These are phyloP conservation scores for Ophiostoma piceae DNA, from an alignment of 2,329 filamentous ascomycete genomes.

Conservation along the genomic window DNA sequence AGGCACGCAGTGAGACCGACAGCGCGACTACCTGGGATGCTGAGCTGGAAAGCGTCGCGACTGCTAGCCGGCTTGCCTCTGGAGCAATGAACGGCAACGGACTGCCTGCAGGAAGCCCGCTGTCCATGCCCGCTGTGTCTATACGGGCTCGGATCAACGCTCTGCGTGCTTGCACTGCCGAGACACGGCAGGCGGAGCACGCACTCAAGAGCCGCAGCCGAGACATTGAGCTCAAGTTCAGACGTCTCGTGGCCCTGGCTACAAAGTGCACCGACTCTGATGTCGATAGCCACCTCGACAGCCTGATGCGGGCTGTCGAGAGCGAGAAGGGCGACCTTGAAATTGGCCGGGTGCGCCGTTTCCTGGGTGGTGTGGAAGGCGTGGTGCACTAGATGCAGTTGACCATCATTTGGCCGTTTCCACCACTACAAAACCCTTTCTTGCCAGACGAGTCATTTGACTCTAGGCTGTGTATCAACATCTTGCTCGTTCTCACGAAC, in stretches of 20 bases:
- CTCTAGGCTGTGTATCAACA: constrained; percentile 1
- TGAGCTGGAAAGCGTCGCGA: constrained; percentile 45
- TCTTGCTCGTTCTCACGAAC: not conserved
- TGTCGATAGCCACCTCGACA: constrained; percentile 75
- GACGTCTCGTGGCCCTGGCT: constrained; percentile 80
- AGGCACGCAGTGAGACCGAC: constrained; percentile 39
- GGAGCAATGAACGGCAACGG: constrained; percentile 34
- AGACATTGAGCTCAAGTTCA: constrained; percentile 81
- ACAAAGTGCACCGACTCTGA: constrained; percentile 71
- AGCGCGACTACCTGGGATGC: constrained; percentile 50
- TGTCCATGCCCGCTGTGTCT: constrained; percentile 59
- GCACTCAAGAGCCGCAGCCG: constrained; percentile 72
- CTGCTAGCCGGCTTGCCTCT: constrained; percentile 26
- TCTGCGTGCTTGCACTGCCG: constrained; percentile 62
- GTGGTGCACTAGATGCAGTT: constrained; percentile 31
- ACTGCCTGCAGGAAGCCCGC: constrained; percentile 32
- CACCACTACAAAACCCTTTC: not conserved
- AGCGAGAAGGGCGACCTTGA: constrained; percentile 76
- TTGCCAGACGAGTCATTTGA: not conserved
- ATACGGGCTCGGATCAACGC: constrained; percentile 58
- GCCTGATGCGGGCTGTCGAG: constrained; percentile 79
- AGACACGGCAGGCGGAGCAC: constrained; percentile 61
- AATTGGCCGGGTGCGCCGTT: constrained; percentile 69
- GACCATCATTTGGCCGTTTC: not conserved
- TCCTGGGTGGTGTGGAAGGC: constrained; percentile 71